Evolutionary conservation across 305 asterid species (phyloP), one percentile per base, ranked within the genome.

Genomic region (Fraxinus sp.): DNA sequence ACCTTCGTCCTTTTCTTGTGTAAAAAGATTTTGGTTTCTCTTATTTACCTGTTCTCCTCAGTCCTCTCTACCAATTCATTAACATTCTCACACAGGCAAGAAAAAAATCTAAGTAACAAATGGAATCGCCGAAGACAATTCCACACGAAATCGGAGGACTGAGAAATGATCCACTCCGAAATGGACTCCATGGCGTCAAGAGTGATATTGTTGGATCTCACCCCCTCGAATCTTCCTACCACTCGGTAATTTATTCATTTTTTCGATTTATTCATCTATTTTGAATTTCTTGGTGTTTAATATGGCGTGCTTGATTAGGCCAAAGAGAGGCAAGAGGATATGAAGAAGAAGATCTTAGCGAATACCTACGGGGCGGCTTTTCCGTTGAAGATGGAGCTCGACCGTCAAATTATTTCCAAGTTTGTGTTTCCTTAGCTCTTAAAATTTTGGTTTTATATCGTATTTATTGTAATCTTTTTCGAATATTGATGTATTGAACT

Each of bases 151-250:
- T 93, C 77, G 94, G 88, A 87, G 93, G 93, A 78, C 91, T 86
- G 79, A 83, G 83, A 76, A 90, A 80, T 74, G 98, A 94, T 83
- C 92, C 96, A 7, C 92, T 96, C 26, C 91, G 98, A 32, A 93
- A 85, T 43, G 99, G 99, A 62, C 93, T 96, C 57, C 97, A 94
- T 37, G 96, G 98, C 66, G 99, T 95, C 33, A 93, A 93, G 90
- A 93, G 97, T 84, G 99, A 91, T 83, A 91, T 96, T 6, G 86
- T 94, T 79, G 98, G 91, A 84, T 83, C 97, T 83, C 98, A 96
- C 78, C 98, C 98, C 41, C 97, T 96, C 73, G 93, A 93, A 89
- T 90, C 94, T 83, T 79, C 97, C 37, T 89, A 84, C 78, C 89
- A 87, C 77, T 79, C 90, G 68, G 98, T 96, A 93, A 82, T 66